These are phyloP conservation scores for Boletus edulis DNA, from an alignment of 768 basidiomycete genomes.

Conservation along the genomic window DNA sequence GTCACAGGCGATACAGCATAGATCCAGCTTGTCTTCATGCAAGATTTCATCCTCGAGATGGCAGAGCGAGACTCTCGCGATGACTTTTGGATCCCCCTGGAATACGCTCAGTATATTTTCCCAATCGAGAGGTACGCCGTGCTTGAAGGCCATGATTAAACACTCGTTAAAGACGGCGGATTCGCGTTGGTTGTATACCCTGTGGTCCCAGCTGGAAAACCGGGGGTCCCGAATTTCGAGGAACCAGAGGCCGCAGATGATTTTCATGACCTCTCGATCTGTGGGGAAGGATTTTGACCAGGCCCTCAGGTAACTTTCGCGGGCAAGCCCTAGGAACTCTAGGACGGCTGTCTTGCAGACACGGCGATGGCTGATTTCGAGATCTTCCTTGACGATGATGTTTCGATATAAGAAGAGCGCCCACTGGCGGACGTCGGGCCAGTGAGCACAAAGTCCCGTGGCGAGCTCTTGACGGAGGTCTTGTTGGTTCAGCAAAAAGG, in stretches of 20 bases:
- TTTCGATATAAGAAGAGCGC: constrained; percentile 20
- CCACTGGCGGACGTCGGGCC: constrained; percentile 28
- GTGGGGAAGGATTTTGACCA: constrained; percentile 23
- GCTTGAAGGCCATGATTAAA: constrained; percentile 26
- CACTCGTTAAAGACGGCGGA: constrained; percentile 26
- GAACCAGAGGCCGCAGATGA: constrained; percentile 29
- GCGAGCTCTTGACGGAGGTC: constrained; percentile 14
- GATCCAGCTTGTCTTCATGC: constrained; percentile 13
- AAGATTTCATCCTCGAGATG: constrained; percentile 26
- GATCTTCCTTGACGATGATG: constrained; percentile 6
- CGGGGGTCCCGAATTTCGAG: constrained; percentile 21
- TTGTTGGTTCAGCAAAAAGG: constrained; percentile 16
- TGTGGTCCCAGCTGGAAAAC: constrained; percentile 21
- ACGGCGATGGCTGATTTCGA: constrained; percentile 8
- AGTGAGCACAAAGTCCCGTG: constrained; percentile 13
- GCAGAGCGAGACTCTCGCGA: constrained; percentile 19
- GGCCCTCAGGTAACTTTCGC: constrained; percentile 17
- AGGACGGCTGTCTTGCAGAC: constrained; percentile 24
- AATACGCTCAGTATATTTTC: constrained; percentile 22
- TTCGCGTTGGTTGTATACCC: constrained; percentile 20
- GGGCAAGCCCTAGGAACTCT: constrained; percentile 25
- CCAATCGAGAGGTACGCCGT: constrained; percentile 16
- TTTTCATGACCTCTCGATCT: constrained; percentile 24
- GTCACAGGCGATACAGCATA: constrained; percentile 29
- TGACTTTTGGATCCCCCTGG: constrained; percentile 10